Conservation (phyloP, 2,329 filamentous ascomycete genomes). For the Malbranchea zuffiana region DNA sequence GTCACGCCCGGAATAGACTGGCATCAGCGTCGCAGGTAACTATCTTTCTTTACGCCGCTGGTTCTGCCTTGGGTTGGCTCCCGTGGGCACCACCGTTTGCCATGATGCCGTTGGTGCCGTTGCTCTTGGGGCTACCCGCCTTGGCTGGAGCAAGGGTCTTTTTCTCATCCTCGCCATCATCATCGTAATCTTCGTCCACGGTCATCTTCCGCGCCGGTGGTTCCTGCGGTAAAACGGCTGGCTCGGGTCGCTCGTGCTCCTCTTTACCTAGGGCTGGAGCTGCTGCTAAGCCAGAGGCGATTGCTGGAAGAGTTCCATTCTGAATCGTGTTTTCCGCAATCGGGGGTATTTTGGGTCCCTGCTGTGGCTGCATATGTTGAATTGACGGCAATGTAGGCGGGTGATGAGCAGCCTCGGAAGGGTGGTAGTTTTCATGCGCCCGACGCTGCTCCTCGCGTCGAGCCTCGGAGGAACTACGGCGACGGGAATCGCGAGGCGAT, state of each 20-base stretch:
- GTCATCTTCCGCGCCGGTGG: slow-evolving; percentile 91
- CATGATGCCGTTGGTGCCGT: slow-evolving; percentile 4
- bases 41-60: slow-evolving; percentile 2
- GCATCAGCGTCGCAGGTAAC: too few species aligned
- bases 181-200: slow-evolving; percentile 94
- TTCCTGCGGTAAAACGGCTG: slow-evolving; percentile 49
- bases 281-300: slow-evolving; percentile 28
- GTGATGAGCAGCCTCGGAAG: slow-evolving; percentile 85
- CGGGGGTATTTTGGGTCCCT: slow-evolving; percentile 45
- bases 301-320: slow-evolving; percentile 33
- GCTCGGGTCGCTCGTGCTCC: slow-evolving; percentile 40
- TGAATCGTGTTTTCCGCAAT: slow-evolving; percentile 25
- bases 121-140: slow-evolving; percentile 19
- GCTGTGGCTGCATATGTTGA: slow-evolving; percentile 35
- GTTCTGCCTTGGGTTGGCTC: slow-evolving; percentile 7
- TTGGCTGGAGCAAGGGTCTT: slow-evolving; percentile 26
- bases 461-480: slow-evolving; percentile 65
- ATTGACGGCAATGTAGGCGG: slow-evolving; percentile 50
- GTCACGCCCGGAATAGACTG: too few species aligned
- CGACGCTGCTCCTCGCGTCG: slow-evolving; percentile 60
- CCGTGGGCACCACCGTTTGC: slow-evolving; percentile 9
- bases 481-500: slow-evolving; percentile 57
- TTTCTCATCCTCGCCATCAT: slow-evolving; percentile 78
- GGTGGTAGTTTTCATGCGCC: slow-evolving; percentile 70
- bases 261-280: slow-evolving; percentile 35